A percentile compares a stretch with the other conserved stretches of the same genome.
These are phyloP conservation scores for Lasiodiplodia theobromae DNA, from an alignment of 2,329 filamentous ascomycete species.

Conservation along the genomic window DNA sequence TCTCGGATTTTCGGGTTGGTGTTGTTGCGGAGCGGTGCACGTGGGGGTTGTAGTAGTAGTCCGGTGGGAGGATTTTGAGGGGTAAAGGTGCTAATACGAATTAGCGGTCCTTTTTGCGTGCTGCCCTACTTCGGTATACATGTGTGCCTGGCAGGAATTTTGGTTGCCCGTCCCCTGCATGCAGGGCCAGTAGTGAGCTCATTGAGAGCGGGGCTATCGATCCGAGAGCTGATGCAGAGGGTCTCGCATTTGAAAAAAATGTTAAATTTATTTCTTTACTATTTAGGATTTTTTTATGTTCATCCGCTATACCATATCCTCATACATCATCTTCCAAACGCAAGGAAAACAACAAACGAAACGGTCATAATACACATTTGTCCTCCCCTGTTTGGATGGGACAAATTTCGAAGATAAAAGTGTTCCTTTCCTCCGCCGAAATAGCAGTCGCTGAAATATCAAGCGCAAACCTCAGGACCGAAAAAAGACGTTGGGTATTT, in stretches of 20 bases:
- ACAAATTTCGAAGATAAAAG: not conserved
- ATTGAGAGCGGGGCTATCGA: not conserved
- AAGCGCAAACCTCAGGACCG: not conserved
- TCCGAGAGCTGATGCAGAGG: not conserved
- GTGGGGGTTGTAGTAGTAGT: not conserved
- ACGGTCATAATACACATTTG: slow-evolving; percentile 14
- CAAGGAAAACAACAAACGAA: slow-evolving; percentile 22
- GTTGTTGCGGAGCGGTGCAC: not conserved
- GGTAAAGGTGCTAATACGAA: not conserved
- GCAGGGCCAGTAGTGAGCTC: not conserved
- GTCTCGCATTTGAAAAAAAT: not conserved
- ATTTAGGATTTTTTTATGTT: not conserved
- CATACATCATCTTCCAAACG: slow-evolving; percentile 5
- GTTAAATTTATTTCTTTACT: slow-evolving; percentile 2
- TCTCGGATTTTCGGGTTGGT: not conserved
- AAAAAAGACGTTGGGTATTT: slow-evolving; percentile 16
- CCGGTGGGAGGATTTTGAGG: not conserved
- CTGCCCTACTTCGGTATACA: too few species aligned
- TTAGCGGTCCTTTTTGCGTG: not conserved
- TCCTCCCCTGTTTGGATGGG: not conserved
- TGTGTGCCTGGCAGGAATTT: not conserved
- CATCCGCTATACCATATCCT: slow-evolving; percentile 1
- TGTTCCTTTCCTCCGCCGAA: not conserved
- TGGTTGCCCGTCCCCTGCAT: not conserved
- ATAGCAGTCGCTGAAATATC: not conserved